Evolutionary conservation across 2,329 filamentous ascomycete species (phyloP), one percentile per base, ranked within the genome.

Genomic region (Shiraia bambusicola): DNA sequence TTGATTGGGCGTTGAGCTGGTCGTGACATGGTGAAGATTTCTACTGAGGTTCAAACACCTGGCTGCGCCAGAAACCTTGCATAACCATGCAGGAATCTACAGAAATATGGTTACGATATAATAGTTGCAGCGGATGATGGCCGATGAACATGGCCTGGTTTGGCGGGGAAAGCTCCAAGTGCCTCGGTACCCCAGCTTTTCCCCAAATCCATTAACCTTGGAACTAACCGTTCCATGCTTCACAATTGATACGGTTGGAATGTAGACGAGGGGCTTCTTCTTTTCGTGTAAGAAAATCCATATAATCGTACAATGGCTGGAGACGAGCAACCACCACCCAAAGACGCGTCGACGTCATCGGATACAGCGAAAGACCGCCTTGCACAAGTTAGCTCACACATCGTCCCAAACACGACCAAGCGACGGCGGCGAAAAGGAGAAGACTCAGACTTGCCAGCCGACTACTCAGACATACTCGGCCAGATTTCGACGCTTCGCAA

Each of bases 391-490:
- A 71, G 69, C 15, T 67, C 69, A 3, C 73, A 78, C 51, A 59
- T 76, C 40, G 32, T 56, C 37, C 49, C 59, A 19, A 66, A 67
- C 46, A 66, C 65, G 12, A 56, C 62, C 15, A 69, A 67, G 61
- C 60, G 61, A 28, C 60, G 63, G 44, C 59, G 62, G 50, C 62
- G 61, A 29, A 68, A 65, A 40, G 59, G 54, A 6, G 59, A 66
- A 17, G 59, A 67, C 26, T 58, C 67, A 26, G 69, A 70, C 7
- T 70, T 81, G 0, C 81, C 81, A 17, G 72, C 78, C 35, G 80
- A 84, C 61, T 81, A 83, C 61, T 79, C 77, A 25, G 82, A 85
- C 50, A 74, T 84, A 12, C 74, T 82, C 0, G 67, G 64, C n/a
- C 79, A 83, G 51, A 69, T 84, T n/a, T 50, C 66, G 4, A 70